These are phyloP conservation scores for Paecilomyces niveus DNA, from an alignment of 2,329 filamentous ascomycete species.

Conservation along the genomic window DNA sequence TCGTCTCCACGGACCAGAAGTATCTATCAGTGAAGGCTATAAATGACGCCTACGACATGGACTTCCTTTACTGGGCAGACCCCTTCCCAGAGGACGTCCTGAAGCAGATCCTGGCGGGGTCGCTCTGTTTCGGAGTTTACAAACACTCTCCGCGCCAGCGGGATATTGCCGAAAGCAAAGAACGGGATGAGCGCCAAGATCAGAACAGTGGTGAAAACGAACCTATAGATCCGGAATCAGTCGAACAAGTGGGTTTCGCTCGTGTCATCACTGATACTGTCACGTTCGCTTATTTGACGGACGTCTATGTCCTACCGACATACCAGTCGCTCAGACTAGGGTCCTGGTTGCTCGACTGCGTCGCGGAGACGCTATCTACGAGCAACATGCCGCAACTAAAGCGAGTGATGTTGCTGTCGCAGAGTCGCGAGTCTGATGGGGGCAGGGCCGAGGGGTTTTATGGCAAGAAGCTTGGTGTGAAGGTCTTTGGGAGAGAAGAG, in stretches of 20 bases:
- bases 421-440: neutral
- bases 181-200: no score
- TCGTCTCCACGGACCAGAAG: constrained; percentile 54
- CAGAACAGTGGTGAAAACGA: neutral
- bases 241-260: constrained; percentile 49
- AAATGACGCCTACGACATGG: constrained; percentile 49
- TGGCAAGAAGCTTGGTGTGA: neutral
- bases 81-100: constrained; percentile 44
- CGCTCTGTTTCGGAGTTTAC: constrained; percentile 56
- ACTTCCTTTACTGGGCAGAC: constrained; percentile 56
- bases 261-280: constrained; percentile 63
- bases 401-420: constrained; percentile 44
- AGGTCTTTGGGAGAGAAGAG: neutral
- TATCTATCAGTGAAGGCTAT: constrained; percentile 50
- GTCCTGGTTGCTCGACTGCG: constrained; percentile 56
- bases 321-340: constrained; percentile 58
- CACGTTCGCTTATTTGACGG: constrained; percentile 62
- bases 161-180: constrained; percentile 1
- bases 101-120: constrained; percentile 49
- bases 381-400: constrained; percentile 54
- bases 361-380: constrained; percentile 47
- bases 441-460: neutral
- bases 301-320: constrained; percentile 57
- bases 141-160: constrained; percentile 1
- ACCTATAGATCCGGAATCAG: constrained; percentile 4